These are phyloP conservation scores for Trifolium pratense DNA, from an alignment of 306 rosid species.

Conservation along the genomic window DNA sequence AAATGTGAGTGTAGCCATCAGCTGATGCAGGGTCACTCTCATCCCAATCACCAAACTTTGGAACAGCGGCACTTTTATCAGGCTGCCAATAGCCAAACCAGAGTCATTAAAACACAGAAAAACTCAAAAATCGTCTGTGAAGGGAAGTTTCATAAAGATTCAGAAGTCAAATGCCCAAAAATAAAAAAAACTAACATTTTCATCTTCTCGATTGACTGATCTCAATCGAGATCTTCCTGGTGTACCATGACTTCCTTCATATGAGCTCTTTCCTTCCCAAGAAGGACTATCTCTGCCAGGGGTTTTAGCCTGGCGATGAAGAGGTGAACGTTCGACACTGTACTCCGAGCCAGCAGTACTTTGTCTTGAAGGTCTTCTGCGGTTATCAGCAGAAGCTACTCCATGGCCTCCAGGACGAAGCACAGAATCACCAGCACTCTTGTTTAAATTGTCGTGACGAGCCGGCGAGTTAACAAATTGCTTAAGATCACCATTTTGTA, in stretches of 20 bases:
- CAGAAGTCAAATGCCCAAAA: not conserved
- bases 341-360: constrained; percentile 65
- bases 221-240: constrained; percentile 74
- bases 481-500: constrained; percentile 53
- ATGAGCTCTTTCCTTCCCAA: constrained; percentile 68
- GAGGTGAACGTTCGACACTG: constrained; percentile 84
- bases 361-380: constrained; percentile 55
- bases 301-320: constrained; percentile 73
- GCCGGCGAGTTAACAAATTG: constrained; percentile 62
- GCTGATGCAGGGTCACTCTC: constrained; percentile 80
- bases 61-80: constrained; percentile 89
- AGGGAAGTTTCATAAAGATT: constrained; percentile 7
- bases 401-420: constrained; percentile 53
- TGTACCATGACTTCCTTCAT: constrained; percentile 75
- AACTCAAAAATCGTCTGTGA: constrained; percentile 27
- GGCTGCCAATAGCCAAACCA: constrained; percentile 69
- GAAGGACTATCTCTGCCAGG: constrained; percentile 69
- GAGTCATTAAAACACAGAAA: constrained; percentile 4
- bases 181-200: constrained; percentile 58
- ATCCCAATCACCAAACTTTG: constrained; percentile 94
- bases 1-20: constrained; percentile 86
- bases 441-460: constrained; percentile 53
- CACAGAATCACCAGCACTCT: constrained; percentile 46
- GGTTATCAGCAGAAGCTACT: constrained; percentile 56
- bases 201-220: constrained; percentile 62